Percentiles rank a stretch among this genome's conserved stretches.
Evolutionary conservation across 2,329 filamentous ascomycete species (phyloP).

Genomic region (Cladophialophora bantiana): DNA sequence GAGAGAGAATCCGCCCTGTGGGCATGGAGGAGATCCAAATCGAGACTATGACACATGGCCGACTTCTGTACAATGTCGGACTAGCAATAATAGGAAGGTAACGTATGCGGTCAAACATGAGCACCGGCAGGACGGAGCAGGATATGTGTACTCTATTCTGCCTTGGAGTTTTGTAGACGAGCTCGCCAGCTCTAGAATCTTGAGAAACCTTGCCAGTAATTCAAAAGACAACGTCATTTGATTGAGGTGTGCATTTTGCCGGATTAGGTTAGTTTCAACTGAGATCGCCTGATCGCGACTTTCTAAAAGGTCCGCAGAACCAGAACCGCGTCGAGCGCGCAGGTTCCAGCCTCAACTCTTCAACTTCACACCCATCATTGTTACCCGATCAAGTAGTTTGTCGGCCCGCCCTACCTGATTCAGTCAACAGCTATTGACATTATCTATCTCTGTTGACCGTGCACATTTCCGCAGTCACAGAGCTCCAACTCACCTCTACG

Average conservation of each 20-base stretch:
- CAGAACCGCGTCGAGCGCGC: conserved; percentile 19
- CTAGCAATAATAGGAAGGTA: too few species aligned
- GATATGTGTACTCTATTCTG: background rate
- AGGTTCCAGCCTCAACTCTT: background rate
- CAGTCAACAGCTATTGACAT: background rate
- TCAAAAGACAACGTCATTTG: conserved; percentile 25
- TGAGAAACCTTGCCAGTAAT: background rate
- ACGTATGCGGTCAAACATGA: too few species aligned
- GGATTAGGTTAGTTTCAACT: background rate
- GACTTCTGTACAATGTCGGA: too few species aligned
- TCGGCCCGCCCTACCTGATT: background rate
- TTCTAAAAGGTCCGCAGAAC: conserved; percentile 11
- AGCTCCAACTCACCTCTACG: conserved; percentile 12
- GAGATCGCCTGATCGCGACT: conserved; percentile 20
- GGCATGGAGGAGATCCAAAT: too few species aligned
- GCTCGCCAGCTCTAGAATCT: background rate
- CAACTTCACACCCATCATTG: background rate
- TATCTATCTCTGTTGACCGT: background rate
- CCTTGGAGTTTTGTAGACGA: background rate
- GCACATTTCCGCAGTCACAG: conserved; percentile 4
- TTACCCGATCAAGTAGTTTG: background rate
- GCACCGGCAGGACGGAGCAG: too few species aligned
- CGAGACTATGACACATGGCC: too few species aligned
- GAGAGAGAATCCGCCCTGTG: too few species aligned
- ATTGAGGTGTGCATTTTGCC: conserved; percentile 13